Conservation (phyloP, 331 rosid species). For the Acacia pycnantha region DNA sequence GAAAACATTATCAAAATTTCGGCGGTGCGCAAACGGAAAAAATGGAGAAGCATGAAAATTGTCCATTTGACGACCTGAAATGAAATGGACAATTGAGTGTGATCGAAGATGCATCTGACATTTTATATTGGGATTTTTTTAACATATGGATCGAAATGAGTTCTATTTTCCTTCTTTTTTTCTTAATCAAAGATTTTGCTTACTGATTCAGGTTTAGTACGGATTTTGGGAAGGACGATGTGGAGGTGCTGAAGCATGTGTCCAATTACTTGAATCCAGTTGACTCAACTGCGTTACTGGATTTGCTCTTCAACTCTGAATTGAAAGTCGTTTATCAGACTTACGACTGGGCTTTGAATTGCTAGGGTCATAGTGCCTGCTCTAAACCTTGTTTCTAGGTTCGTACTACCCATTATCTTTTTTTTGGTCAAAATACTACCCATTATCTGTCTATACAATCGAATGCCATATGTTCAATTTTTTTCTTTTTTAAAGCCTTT, state of each 20-base stretch:
- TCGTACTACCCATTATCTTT: constrained; percentile 8
- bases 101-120: no score
- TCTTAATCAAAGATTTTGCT: not conserved
- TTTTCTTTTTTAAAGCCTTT: not conserved
- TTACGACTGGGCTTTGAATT: constrained; percentile 86
- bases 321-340: constrained; percentile 78
- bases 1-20: no score
- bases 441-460: constrained; percentile 15
- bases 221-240: constrained; percentile 86
- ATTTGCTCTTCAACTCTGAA: constrained; percentile 68
- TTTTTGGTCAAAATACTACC: no score
- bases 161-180: no score
- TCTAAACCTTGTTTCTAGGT: not conserved
- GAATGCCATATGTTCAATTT: constrained; percentile 1
- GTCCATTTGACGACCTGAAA: not conserved
- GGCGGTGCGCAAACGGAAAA: not conserved
- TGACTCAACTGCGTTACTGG: constrained; percentile 64
- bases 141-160: not conserved
- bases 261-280: constrained; percentile 78
- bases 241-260: constrained; percentile 75
- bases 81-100: not conserved
- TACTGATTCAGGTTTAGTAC: constrained; percentile 67
- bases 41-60: not conserved
- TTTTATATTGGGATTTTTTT: not conserved
- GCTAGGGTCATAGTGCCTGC: constrained; percentile 31